Evolutionary conservation across 2,329 filamentous ascomycete species (phyloP), one percentile per base, ranked within the genome.

Genomic region (Seiridium unicorne): DNA sequence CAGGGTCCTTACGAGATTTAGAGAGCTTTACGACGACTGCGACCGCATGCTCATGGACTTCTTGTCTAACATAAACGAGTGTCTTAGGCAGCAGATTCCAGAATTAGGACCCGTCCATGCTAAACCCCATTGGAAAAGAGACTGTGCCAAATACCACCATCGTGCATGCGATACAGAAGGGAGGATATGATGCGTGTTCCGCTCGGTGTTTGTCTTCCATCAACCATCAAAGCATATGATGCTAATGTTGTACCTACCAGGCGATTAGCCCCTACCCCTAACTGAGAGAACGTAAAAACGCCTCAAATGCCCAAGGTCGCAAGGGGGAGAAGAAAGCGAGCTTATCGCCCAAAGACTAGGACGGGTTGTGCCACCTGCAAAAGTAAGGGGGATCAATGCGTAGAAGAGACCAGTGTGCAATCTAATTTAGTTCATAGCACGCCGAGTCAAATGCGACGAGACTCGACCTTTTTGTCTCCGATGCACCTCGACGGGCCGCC

Each of bases 381-480:
- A 34, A 60, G 58, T 60, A 55, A 60, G 49, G 26, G 26, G 10
- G 18, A 42, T 13, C 32, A 57, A 46, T 44, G n/a, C 42, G 18
- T 31, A 44, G 6, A 18, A 8, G 36, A 57, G 36, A 46, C n/a
- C 38, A 31, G 4, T 46, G 32, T 40, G 7, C 44, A 26, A 31
- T 51, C 57, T 58, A 8, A 51, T 36, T 26, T 35, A 51, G 31
- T 51, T 13, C 44, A 13, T 42, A 60, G 58, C 56, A 35, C 34
- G 58, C 32, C 53, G 58, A 51, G 58, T 60, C 6, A 60, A 60
- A 60, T 60, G 58, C 44, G 58, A 60, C 40, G 58, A 60, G 58
- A 34, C 51, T 13, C 58, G 44, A 10, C 58, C 58, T 18, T 51
- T 44, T 42, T 60, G 58, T 36, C 9, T 51, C n/a, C 34, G 46